Base-by-base conservation (phyloP, 805 yeast genomes). In the Pichia nanzhaoensis region DNA sequence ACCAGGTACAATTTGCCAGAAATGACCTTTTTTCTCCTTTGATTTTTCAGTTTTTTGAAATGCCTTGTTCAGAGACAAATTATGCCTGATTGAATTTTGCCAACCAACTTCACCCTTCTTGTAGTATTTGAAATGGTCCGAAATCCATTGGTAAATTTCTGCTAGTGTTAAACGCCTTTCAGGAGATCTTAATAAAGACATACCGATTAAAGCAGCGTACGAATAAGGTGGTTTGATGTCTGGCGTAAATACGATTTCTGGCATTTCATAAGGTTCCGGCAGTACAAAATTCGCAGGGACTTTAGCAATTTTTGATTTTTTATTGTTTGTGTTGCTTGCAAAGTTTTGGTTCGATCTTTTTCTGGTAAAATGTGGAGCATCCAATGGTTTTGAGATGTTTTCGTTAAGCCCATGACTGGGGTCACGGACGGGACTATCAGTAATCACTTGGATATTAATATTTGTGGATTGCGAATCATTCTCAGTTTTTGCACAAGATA, bases 21-120 rank as follows among this genome's bases (percentile, higher is more conserved):
- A 91, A 66, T 90, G 96, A 28, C 93, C 93, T 61, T 85, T 85
- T 7, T 91, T 89, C 66, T 84, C 95, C 54, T 84, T 83, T 12
- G 96, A 90, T 61, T 90, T 84, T 53, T 86, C 95, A 19, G 93
- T 82, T 65, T 91, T 91, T 40, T 84, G 73, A 60, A 91, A 91
- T 0, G 97, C 96, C 60, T 93, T 93, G 65, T 91, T 93, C 55
- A 91, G 73, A 12, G 96, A 88, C 27, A 91, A 69, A 54, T 93
- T 91, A 65, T 91, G 99, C 50, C 99, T 80, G 51, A 91, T 93
- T 30, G 96, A 90, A 66, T 91, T 91, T 65, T 91, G 97, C 99
- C 99, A 91, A 22, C 97, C 96, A 10, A 87, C 84, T 55, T 88
- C 95, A 48, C 85, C 84, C 51, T 77, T 79, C 51, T 81, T 79